Percentiles rank a stretch among this genome's conserved stretches.
phyloP scores from a whole-genome alignment of 345 rosid genomes.

The Moricandia arvensis region DNA sequence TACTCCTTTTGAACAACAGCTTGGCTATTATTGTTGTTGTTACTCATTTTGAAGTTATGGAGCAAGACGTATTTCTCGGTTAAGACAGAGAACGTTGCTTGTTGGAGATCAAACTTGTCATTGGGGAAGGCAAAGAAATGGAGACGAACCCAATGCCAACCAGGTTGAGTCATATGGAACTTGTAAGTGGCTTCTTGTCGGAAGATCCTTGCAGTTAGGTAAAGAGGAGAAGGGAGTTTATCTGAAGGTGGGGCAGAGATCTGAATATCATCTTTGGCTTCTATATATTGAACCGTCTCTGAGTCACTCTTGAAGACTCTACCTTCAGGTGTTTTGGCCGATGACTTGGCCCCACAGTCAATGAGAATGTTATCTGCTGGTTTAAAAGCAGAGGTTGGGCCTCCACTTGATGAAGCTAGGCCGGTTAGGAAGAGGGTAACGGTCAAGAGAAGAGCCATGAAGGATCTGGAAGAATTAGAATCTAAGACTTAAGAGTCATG shows the following conservation, averaged over 20 bases:
- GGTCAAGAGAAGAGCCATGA: constrained; percentile 54
- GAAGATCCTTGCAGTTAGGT: constrained; percentile 54
- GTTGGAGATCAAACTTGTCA: constrained; percentile 46
- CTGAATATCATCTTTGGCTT: constrained; percentile 49
- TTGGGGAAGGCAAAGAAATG: constrained; percentile 53
- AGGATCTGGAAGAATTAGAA: constrained; percentile 26
- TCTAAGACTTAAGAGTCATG: constrained; percentile 25
- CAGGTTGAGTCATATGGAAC: constrained; percentile 46
- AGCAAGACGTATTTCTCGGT: constrained; percentile 57
- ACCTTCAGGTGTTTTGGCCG: constrained; percentile 50
- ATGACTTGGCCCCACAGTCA: constrained; percentile 50
- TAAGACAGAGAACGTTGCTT: constrained; percentile 51
- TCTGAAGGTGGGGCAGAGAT: constrained; percentile 44
- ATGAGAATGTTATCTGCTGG: constrained; percentile 59
- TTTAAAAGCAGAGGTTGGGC: constrained; percentile 21
- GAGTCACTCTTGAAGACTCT: constrained; percentile 57
- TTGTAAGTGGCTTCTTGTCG: constrained; percentile 45
- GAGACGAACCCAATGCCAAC: constrained; percentile 77
- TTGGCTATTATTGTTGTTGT: constrained; percentile 25
- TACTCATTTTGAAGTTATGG: constrained; percentile 48
- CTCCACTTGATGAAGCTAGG: constrained; percentile 13
- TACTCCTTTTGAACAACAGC: constrained; percentile 48
- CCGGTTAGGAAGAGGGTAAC: constrained; percentile 29
- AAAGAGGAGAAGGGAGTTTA: constrained; percentile 50
- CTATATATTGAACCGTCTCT: constrained; percentile 38